These are phyloP conservation scores for Nannochloris sp. DNA, from an alignment of 139 green algal genomes.

Conservation along the genomic window DNA sequence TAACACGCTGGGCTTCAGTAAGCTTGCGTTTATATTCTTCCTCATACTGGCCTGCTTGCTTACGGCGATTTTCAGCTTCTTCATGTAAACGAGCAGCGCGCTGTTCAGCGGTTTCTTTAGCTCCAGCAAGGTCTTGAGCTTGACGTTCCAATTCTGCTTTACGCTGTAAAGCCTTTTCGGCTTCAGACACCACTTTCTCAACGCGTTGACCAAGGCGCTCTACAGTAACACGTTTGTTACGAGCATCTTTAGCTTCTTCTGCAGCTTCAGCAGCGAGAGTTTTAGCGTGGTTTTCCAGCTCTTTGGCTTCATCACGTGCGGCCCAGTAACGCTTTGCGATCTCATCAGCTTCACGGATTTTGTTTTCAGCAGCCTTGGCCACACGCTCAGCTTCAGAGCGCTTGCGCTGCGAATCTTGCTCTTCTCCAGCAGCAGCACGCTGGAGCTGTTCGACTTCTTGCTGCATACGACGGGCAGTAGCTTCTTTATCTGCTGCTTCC, in stretches of 20 bases:
- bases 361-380: not conserved
- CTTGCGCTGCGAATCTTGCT: slow-evolving; percentile 14
- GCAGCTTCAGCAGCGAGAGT: not conserved
- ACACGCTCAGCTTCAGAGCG: slow-evolving; percentile 2
- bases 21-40: slow-evolving; percentile 6
- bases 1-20: not conserved
- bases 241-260: slow-evolving; percentile 4
- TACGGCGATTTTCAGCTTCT: slow-evolving; percentile 6
- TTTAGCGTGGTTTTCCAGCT: slow-evolving; percentile 15
- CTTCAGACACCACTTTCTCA: not conserved
- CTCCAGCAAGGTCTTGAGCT: slow-evolving; percentile 8
- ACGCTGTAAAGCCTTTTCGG: slow-evolving; percentile 3
- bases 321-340: slow-evolving; percentile 27
- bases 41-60: not conserved
- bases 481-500: slow-evolving; percentile 15
- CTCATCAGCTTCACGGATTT: slow-evolving; percentile 21
- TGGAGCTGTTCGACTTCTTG: slow-evolving; percentile 4
- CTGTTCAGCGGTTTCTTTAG: slow-evolving; percentile 14
- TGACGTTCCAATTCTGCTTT: slow-evolving; percentile 25
- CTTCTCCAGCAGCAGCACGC: not conserved
- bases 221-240: slow-evolving; percentile 13
- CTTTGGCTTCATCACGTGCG: slow-evolving; percentile 16
- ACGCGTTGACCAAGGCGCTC: slow-evolving; percentile 8
- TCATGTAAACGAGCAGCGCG: slow-evolving; percentile 1
- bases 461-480: slow-evolving; percentile 2